Percentiles rank a stretch among this genome's conserved stretches.
These are phyloP conservation scores for Saccharomyces hybrid DNA, from an alignment of 1,139 yeast genomes.

Conservation along the genomic window DNA sequence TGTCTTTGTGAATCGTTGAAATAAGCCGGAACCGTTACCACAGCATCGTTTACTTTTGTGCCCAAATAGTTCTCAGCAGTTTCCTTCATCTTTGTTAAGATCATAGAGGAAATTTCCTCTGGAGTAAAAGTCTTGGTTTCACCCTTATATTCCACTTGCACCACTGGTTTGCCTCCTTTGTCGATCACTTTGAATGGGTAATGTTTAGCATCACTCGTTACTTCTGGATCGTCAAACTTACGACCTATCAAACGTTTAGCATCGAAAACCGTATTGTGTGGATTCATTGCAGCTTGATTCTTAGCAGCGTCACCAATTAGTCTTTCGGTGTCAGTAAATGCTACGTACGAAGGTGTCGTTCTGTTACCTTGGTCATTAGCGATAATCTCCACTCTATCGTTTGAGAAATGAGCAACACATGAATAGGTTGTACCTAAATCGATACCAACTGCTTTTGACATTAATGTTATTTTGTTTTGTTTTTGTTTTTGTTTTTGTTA, in stretches of 20 bases:
- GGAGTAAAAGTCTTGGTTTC: conserved; percentile 58
- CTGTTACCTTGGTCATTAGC: conserved; percentile 68
- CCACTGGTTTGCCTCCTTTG: conserved; percentile 51
- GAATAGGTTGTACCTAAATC: conserved; percentile 83
- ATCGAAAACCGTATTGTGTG: conserved; percentile 56
- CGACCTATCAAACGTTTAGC: conserved; percentile 66
- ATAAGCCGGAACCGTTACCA: conserved; percentile 87
- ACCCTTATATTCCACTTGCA: conserved; percentile 58
- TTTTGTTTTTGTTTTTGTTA: conserved; percentile 6
- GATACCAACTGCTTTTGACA: conserved; percentile 72
- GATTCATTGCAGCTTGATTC: conserved; percentile 67
- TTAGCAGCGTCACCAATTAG: conserved; percentile 67
- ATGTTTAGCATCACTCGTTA: conserved; percentile 49
- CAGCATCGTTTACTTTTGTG: conserved; percentile 58
- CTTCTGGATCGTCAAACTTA: conserved; percentile 52
- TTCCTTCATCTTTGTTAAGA: conserved; percentile 56
- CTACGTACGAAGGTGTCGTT: conserved; percentile 64
- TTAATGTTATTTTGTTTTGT: conserved; percentile 20
- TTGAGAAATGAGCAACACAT: conserved; percentile 69
- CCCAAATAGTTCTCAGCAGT: conserved; percentile 63
- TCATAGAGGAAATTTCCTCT: conserved; percentile 61
- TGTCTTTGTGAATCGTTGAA: conserved; percentile 98
- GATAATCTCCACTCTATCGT: conserved; percentile 64
- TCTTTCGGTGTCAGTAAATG: conserved; percentile 59
- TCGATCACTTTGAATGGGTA: conserved; percentile 55